Conservation (phyloP, 2,329 filamentous ascomycete genomes). For the Aspergillus uvarum region DNA sequence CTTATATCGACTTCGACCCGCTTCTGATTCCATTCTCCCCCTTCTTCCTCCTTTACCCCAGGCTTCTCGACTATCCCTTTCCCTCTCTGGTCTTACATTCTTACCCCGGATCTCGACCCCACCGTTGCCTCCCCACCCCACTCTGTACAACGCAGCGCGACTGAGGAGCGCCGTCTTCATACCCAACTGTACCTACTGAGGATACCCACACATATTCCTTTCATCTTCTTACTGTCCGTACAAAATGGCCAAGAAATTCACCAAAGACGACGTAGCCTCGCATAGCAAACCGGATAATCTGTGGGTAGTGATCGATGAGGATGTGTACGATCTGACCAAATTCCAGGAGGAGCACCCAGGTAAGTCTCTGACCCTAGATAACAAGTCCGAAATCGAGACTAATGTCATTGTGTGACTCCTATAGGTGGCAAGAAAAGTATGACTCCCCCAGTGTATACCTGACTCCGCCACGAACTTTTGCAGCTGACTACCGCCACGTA, state of each 20-base stretch:
- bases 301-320: constrained; percentile 88
- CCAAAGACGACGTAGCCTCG: constrained; percentile 78
- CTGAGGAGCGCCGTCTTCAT: not conserved
- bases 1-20: constrained; percentile 7
- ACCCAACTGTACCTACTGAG: not conserved
- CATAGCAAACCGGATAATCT: constrained; percentile 86
- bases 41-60: constrained; percentile 12
- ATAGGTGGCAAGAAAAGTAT: constrained; percentile 70
- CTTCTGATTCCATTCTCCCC: constrained; percentile 5
- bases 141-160: not conserved
- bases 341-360: constrained; percentile 79
- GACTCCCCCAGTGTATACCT: constrained; percentile 21
- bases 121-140: not conserved
- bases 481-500: constrained; percentile 18
- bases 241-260: constrained; percentile 85
- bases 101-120: not conserved
- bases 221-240: not conserved
- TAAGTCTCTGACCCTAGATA: constrained; percentile 15
- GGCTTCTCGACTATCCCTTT: constrained; percentile 2
- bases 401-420: constrained; percentile 12
- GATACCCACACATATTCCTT: not conserved
- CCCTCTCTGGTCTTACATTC: not conserved
- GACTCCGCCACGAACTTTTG: not conserved
- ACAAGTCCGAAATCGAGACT: constrained; percentile 13
- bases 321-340: constrained; percentile 92